Conservation (phyloP, 257 asterid genomes). For the Nicotiana obtusifolia region DNA sequence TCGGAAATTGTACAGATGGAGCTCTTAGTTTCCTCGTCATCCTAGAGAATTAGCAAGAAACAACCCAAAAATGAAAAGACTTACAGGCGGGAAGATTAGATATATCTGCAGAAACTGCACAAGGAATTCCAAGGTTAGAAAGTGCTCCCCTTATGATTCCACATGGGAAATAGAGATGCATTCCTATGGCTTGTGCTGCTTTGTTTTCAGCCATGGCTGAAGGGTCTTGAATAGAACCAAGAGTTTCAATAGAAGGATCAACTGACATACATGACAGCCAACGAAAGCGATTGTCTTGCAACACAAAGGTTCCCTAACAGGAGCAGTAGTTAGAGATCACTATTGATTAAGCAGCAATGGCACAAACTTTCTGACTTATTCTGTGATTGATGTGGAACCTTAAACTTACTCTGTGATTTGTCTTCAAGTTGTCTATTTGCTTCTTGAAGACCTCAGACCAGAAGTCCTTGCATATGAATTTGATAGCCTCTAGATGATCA, state of each 20-base stretch:
- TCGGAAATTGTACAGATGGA: background rate
- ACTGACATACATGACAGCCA: conserved; percentile 88
- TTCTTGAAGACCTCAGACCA: conserved; percentile 99
- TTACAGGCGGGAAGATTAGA: conserved; percentile 94
- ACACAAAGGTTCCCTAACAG: conserved; percentile 82
- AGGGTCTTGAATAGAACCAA: conserved; percentile 88
- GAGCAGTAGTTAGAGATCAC: conserved; percentile 3
- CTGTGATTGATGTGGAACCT: conserved; percentile 41
- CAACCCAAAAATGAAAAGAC: conserved; percentile 13
- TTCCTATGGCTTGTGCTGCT: conserved; percentile 76
- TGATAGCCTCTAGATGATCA: conserved; percentile 92
- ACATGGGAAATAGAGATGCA: conserved; percentile 98
- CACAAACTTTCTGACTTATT: conserved; percentile 40
- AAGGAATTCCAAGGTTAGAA: conserved; percentile 95
- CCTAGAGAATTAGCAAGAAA: background rate
- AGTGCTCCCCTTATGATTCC: conserved; percentile 97
- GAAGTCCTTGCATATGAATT: conserved; percentile 96
- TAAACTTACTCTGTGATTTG: conserved; percentile 85
- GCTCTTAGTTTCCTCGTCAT: background rate
- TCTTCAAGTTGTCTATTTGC: conserved; percentile 95
- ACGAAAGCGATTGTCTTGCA: conserved; percentile 87
- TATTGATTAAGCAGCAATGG: background rate
- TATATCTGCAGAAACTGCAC: conserved; percentile 99
- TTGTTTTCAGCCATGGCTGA: conserved; percentile 84
- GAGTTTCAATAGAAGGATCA: conserved; percentile 62